phyloP scores from a whole-genome alignment of 2,329 filamentous ascomycete species.

The Talaromyces sp. region DNA sequence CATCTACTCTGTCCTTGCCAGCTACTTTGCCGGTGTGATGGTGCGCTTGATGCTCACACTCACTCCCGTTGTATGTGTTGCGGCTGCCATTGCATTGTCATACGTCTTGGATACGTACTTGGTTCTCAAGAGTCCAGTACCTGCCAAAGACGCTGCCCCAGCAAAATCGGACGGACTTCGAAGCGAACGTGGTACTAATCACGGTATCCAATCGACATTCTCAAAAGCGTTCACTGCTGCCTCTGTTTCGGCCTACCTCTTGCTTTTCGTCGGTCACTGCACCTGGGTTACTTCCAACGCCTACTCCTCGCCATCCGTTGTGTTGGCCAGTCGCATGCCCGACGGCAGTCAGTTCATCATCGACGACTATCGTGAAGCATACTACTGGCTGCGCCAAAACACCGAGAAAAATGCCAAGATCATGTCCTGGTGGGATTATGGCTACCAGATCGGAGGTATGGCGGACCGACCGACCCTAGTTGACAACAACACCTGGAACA shows the following conservation, averaged over 20 bases:
- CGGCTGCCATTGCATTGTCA: constrained; percentile 84
- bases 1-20: constrained; percentile 93
- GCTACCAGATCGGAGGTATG: constrained; percentile 99
- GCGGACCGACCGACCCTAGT: constrained; percentile 94
- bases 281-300: constrained; percentile 99
- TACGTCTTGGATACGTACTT: constrained; percentile 86
- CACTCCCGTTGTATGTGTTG: constrained; percentile 93
- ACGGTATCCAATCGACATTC: constrained; percentile 78
- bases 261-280: constrained; percentile 95
- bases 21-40: constrained; percentile 99
- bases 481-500: constrained; percentile 99
- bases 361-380: constrained; percentile 97
- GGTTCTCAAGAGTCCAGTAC: constrained; percentile 48
- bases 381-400: constrained; percentile 99
- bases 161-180: constrained; percentile 56
- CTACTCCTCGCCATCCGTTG: constrained; percentile 96
- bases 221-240: constrained; percentile 78
- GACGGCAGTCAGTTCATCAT: constrained; percentile 98
- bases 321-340: constrained; percentile 85
- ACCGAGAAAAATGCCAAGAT: constrained; percentile 93
- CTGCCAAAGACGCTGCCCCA: constrained; percentile 56
- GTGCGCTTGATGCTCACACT: constrained; percentile 97
- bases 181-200: constrained; percentile 67
- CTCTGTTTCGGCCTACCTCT: constrained; percentile 72
- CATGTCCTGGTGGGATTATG: constrained; percentile 99